Conservation (phyloP, 352 stramenopile species). For the Globisporangium alternatum region DNA sequence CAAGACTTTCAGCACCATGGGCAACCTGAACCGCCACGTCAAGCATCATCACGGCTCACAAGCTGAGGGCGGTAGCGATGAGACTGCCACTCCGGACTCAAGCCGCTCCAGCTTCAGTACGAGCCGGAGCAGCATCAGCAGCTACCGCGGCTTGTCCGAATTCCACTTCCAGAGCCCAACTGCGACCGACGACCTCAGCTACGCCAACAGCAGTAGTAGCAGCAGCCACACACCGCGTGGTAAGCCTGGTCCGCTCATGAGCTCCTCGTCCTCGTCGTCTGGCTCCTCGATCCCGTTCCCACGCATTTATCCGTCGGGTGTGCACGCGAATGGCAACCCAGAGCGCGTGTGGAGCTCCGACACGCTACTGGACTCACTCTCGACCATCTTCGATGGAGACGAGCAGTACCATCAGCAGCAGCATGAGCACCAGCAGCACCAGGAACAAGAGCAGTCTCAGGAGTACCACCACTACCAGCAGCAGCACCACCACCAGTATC, state of each 20-base stretch:
- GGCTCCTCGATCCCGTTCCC: not conserved
- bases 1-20: constrained; percentile 59
- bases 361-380: constrained; percentile 17
- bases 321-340: not conserved
- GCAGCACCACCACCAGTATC: not conserved
- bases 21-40: constrained; percentile 53
- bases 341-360: constrained; percentile 14
- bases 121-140: not conserved
- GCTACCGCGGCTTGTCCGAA: not conserved
- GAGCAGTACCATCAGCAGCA: not conserved
- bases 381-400: constrained; percentile 39
- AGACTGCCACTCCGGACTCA: not conserved
- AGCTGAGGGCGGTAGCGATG: not conserved
- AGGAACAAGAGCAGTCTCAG: not conserved
- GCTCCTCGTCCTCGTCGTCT: not conserved
- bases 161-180: constrained; percentile 13
- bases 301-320: not conserved
- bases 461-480: not conserved
- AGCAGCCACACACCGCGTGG: not conserved
- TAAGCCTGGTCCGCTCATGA: not conserved
- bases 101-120: constrained; percentile 3
- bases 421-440: not conserved
- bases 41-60: constrained; percentile 32
- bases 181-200: constrained; percentile 4
- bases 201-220: not conserved